A percentile compares a stretch with the other conserved stretches of the same genome.
These are phyloP conservation scores for Allomyces macrogynus DNA, from an alignment of 192 early-diverging fungal genomes.

Conservation along the genomic window DNA sequence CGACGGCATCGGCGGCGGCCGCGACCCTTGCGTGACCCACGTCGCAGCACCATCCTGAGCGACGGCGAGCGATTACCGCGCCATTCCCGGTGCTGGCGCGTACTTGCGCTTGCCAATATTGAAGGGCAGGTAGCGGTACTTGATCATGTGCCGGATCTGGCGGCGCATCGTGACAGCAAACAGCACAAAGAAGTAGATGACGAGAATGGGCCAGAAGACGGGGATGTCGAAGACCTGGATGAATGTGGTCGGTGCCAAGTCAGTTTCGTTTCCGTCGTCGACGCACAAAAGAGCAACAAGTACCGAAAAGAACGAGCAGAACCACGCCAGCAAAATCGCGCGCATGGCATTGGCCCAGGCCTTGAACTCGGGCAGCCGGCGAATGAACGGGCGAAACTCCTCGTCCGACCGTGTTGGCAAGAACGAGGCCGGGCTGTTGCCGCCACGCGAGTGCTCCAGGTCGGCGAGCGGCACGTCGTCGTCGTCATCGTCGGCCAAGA, in stretches of 20 bases:
- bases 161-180: constrained; percentile 89
- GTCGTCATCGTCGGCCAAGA: constrained; percentile 23
- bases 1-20: no score
- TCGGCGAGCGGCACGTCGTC: constrained; percentile 8
- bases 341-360: constrained; percentile 72
- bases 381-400: constrained; percentile 92
- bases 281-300: not conserved
- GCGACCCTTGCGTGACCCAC: no score
- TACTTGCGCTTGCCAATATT: constrained; percentile 61
- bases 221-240: constrained; percentile 83
- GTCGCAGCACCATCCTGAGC: no score
- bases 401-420: constrained; percentile 75
- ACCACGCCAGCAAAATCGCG: constrained; percentile 57
- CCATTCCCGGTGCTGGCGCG: constrained; percentile 4
- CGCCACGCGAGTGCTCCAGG: not conserved
- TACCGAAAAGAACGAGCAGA: constrained; percentile 53
- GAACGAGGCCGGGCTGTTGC: constrained; percentile 5
- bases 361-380: constrained; percentile 94
- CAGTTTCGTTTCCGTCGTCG: not conserved
- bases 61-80: no score
- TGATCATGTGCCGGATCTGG: constrained; percentile 95
- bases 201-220: constrained; percentile 96
- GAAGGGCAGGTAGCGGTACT: constrained; percentile 75
- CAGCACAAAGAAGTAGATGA: constrained; percentile 88
- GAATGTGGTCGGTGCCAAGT: not conserved